Evolutionary conservation across 768 basidiomycete species (phyloP), one percentile per base, ranked within the genome.

Genomic region (Collybia mongolica): DNA sequence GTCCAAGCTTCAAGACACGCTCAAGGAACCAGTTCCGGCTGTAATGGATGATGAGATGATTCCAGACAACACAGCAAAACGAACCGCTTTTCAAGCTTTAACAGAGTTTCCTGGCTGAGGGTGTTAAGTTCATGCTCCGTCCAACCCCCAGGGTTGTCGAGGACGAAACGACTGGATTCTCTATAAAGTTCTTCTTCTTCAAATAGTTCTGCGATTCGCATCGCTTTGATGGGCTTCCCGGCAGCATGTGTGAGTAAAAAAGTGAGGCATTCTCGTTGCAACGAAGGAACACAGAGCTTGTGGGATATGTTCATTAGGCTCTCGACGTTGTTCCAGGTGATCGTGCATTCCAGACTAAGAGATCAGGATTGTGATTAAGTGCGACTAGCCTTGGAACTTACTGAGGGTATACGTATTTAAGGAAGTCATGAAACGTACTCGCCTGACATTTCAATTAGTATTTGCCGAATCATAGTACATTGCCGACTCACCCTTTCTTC

Each of bases 11-110:
- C 54, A 97, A 75, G 14, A 98, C 88, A 17, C 95, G 83, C 65
- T 98, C 95, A 17, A 97, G 79, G 70, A 97, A 97, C 94, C 94
- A 97, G 47, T 86, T 95, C 50, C 95, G 81, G 29, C 93, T 92
- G 56, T 14, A 26, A 40, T 23, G 26, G 6, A 22, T 46, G 35
- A 40, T 50, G 24, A 24, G 41, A 22, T 20, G 12, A 43, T 17
- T 6, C 12, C 24, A 11, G 32, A 17, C 12, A n/a, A 35, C 28
- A 32, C n/a, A 37, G 41, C n/a, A 14, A 38, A 14, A 64, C 73
- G 39, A 50, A 82, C 89, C 91, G 75, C 66, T 91, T 92, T 68
- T 96, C 93, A 20, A 98, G 80, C 62, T 94, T 96, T 46, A 96
- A 72, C 9, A 90, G 73, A 0, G 95, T 98, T 48, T 87, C 86